A percentile compares a stretch with the other conserved stretches of the same genome.
These are phyloP conservation scores for Nicotiana sylvestris DNA, from an alignment of 257 asterid species.

Conservation along the genomic window DNA sequence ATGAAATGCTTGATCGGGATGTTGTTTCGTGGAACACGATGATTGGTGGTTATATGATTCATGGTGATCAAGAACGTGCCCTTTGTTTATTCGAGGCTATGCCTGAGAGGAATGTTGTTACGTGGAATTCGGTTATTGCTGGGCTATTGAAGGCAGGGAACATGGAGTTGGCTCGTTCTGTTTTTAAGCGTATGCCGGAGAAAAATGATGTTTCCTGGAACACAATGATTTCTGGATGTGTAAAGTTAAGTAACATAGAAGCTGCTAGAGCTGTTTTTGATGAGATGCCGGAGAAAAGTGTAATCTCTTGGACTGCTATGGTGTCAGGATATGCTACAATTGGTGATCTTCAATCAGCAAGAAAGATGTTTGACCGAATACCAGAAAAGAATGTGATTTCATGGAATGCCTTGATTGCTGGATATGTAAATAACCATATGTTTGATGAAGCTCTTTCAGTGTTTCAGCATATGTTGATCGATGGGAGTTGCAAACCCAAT, in stretches of 20 bases:
- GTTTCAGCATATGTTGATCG: constrained; percentile 38
- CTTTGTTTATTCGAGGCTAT: constrained; percentile 32
- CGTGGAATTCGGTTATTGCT: constrained; percentile 41
- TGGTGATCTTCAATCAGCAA: constrained; percentile 34
- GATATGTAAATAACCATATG: constrained; percentile 38
- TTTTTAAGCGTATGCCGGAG: constrained; percentile 34
- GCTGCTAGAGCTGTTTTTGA: constrained; percentile 29
- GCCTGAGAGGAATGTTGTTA: constrained; percentile 40
- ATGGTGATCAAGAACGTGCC: constrained; percentile 27
- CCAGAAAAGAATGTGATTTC: constrained; percentile 43
- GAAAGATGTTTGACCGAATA: constrained; percentile 28
- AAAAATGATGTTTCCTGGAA: constrained; percentile 38
- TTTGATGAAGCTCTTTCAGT: constrained; percentile 38
- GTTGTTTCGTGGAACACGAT: constrained; percentile 39
- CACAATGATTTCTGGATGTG: constrained; percentile 37
- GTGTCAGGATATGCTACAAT: constrained; percentile 39
- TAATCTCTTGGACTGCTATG: constrained; percentile 48
- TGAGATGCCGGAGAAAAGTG: constrained; percentile 40
- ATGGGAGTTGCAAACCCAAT: constrained; percentile 42
- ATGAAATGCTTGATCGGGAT: constrained; percentile 35
- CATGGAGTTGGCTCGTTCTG: constrained; percentile 31
- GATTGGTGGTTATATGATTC: constrained; percentile 33
- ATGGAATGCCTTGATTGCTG: constrained; percentile 60
- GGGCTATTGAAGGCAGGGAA: constrained; percentile 34
- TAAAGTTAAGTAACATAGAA: constrained; percentile 23